Evolutionary conservation across 345 rosid species (phyloP).

Genomic region (Zanthoxylum bungeanum): DNA sequence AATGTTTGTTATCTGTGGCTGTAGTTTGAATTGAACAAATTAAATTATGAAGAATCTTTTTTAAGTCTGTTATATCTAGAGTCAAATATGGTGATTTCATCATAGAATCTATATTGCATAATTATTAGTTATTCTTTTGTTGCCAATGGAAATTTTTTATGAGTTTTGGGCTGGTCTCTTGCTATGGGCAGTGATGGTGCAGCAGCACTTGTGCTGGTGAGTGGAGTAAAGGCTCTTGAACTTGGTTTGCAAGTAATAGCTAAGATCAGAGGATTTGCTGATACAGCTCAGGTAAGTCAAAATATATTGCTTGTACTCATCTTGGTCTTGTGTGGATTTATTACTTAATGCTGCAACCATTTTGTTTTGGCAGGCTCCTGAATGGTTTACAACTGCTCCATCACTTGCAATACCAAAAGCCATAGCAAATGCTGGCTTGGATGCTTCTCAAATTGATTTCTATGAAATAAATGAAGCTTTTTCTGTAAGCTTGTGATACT

Average conservation of each 20-base stretch:
- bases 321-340: background rate
- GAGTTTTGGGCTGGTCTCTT: constrained; percentile 9
- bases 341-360: constrained; percentile 15
- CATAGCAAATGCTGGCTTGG: constrained; percentile 68
- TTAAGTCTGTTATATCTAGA: background rate
- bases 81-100: background rate
- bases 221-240: constrained; percentile 76
- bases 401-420: constrained; percentile 96
- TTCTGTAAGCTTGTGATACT: constrained; percentile 48
- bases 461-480: constrained; percentile 97
- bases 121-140: background rate
- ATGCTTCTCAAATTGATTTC: constrained; percentile 80
- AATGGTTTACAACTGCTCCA: constrained; percentile 82
- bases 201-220: constrained; percentile 88
- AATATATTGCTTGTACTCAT: background rate
- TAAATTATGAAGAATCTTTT: background rate
- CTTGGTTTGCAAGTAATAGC: constrained; percentile 84
- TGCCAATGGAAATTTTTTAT: background rate
- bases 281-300: constrained; percentile 80
- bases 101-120: background rate
- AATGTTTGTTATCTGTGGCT: background rate
- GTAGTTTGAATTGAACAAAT: background rate
- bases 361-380: constrained; percentile 62
- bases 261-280: constrained; percentile 78
- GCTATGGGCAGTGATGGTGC: constrained; percentile 77